These are phyloP conservation scores for Nitzschia sp. DNA, from an alignment of 108 stramenopile genomes.

Conservation along the genomic window DNA sequence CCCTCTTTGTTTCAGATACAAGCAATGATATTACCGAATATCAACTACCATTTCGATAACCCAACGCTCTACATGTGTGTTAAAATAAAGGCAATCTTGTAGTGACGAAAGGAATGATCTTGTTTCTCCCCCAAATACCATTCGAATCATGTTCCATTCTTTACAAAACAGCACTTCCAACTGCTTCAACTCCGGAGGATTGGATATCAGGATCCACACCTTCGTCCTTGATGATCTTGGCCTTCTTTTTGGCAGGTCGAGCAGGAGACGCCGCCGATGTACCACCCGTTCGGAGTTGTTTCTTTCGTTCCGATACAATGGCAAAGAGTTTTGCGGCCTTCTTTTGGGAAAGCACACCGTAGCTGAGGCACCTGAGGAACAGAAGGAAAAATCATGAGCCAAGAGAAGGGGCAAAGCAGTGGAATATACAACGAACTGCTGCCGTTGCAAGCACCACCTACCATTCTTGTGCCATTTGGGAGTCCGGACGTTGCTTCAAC, in stretches of 20 bases:
- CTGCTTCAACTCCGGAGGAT: constrained; percentile 61
- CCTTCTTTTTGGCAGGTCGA: constrained; percentile 49
- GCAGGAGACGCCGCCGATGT: constrained; percentile 1
- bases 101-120: too few species aligned
- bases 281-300: constrained; percentile 31
- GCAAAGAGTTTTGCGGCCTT: constrained; percentile 60
- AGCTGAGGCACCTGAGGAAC: constrained; percentile 62
- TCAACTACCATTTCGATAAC: constrained; percentile 40
- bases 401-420: constrained; percentile 1
- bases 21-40: constrained; percentile 69
- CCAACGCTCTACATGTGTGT: too few species aligned
- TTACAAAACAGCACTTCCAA: constrained; percentile 61
- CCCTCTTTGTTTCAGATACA: constrained; percentile 79
- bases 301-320: constrained; percentile 60
- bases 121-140: too few species aligned
- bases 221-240: constrained; percentile 57
- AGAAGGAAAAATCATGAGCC: not conserved
- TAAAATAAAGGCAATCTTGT: too few species aligned
- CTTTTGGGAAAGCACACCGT: constrained; percentile 72
- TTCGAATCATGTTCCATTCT: not conserved
- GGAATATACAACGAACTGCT: not conserved
- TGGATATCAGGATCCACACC: constrained; percentile 64
- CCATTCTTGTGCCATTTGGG: constrained; percentile 89
- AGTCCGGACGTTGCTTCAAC: constrained; percentile 68
- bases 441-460: constrained; percentile 11